Base-by-base conservation (phyloP, 768 basidiomycete genomes). In the Neoboletus magnificus region DNA sequence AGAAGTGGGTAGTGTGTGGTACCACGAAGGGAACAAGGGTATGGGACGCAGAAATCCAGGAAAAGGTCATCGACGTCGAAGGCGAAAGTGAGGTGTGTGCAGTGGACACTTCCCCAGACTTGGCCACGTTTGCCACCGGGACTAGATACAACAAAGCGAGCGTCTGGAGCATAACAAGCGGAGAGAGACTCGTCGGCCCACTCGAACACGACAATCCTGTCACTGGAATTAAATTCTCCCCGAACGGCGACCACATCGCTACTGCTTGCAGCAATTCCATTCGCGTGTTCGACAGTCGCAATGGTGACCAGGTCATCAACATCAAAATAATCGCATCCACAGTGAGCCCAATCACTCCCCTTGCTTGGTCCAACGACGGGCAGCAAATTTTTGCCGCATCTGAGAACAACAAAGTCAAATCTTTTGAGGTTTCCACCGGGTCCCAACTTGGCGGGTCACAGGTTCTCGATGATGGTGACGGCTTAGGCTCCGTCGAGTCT, bases 91-190 rank as follows among this genome's bases (percentile, higher is more conserved):
- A 0, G 4, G 20, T 23, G 13, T 2, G 1, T 22, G 47, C 47
- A 1, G 47, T 48, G 4, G 47, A 48, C 5, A 3, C 35, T 16
- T 48, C 46, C 2, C 5, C 15, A 0, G 32, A 35, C 10, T 48
- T 32, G 5, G 18, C 46, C 5, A 33, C 10, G 10, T 18, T 48
- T 16, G 46, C 46, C 32, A 35, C 46, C 1, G 46, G 46, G n/a
- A 30, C 18, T 13, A 3, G 0, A 4, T 1, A 3, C 15, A 2
- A 1, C 1, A 9, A 3, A 3, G n/a, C 30, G 4, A 47, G 13
- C 32, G 4, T 47, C 32, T 48, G 46, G 46, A 35, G 15, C 22
- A 48, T 48, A 1, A 11, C 30, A 1, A 23, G 5, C 1, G 46
- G 46, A 1, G 2, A 48, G 22, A 35, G 46, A 23, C 32, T 48